phyloP scores from a whole-genome alignment of 2,329 filamentous ascomycete species.

The Hypoxylon sp. region DNA sequence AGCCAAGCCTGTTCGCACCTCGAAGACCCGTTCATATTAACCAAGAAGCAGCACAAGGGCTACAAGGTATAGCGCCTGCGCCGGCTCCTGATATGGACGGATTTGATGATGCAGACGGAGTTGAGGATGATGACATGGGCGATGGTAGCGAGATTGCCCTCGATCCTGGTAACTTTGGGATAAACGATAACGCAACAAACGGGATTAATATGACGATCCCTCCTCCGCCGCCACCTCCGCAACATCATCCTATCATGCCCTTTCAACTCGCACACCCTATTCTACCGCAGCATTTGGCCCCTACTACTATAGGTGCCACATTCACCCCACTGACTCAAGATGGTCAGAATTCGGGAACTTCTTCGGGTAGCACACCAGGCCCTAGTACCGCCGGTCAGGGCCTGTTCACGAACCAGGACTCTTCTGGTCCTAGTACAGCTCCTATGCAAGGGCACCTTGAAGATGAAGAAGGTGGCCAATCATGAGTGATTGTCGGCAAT shows the following conservation, averaged over 20 bases:
- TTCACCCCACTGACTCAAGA: slow-evolving; percentile 2
- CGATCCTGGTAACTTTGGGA: slow-evolving; percentile 43
- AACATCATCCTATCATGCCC: slow-evolving; percentile 23
- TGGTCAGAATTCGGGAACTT: neutral
- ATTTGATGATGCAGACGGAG: slow-evolving; percentile 52
- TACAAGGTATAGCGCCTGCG: slow-evolving; percentile 22
- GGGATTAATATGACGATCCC: slow-evolving; percentile 34
- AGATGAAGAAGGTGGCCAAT: slow-evolving; percentile 32
- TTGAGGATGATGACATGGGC: slow-evolving; percentile 56
- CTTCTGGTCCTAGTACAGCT: slow-evolving; percentile 52
- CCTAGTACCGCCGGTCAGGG: slow-evolving; percentile 50
- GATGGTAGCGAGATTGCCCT: slow-evolving; percentile 55
- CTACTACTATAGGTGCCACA: slow-evolving; percentile 15
- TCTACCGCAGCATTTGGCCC: slow-evolving; percentile 12
- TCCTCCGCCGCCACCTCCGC: slow-evolving; percentile 47
- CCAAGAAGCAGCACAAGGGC: slow-evolving; percentile 29
- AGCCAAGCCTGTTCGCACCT: slow-evolving; percentile 34
- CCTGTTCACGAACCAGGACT: slow-evolving; percentile 41
- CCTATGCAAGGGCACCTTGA: slow-evolving; percentile 47
- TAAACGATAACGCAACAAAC: slow-evolving; percentile 42
- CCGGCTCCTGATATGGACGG: slow-evolving; percentile 49
- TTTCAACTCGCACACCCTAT: slow-evolving; percentile 7
- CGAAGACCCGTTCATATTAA: slow-evolving; percentile 34
- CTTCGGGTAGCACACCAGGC: slow-evolving; percentile 31
- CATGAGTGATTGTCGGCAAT: slow-evolving; percentile 19